A percentile compares a stretch with the other conserved stretches of the same genome.
phyloP scores from a whole-genome alignment of 164 flowering plant species.

The Macadamia integrifolia region DNA sequence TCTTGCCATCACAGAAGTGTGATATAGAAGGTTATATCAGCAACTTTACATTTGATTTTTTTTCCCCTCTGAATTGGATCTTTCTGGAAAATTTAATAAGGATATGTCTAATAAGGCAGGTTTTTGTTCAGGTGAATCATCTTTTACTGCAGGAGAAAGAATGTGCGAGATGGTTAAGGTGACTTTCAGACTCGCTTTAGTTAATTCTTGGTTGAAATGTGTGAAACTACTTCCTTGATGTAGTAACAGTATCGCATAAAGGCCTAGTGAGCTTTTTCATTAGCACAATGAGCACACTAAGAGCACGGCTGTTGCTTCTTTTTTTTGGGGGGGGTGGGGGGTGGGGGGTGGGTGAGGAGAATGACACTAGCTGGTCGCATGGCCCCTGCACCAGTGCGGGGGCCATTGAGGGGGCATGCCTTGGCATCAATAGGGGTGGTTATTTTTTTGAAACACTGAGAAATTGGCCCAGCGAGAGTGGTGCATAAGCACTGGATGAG shows the following conservation, averaged over 20 bases:
- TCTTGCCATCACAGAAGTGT: slow-evolving; percentile 40
- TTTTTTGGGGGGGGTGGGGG: too few species aligned
- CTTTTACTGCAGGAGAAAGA: slow-evolving; percentile 70
- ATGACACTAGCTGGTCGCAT: too few species aligned
- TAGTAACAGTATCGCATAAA: neutral
- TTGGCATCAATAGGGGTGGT: too few species aligned
- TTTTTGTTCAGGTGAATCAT: slow-evolving; percentile 46
- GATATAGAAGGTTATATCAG: slow-evolving; percentile 40
- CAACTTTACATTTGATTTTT: neutral
- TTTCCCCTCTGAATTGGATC: neutral
- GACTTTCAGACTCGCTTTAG: neutral
- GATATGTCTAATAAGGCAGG: slow-evolving; percentile 1
- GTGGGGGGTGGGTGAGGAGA: too few species aligned
- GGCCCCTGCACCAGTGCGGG: too few species aligned
- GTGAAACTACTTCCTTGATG: neutral
- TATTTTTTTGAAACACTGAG: too few species aligned
- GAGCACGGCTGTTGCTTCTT: too few species aligned
- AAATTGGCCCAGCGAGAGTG: too few species aligned
- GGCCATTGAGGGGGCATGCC: too few species aligned
- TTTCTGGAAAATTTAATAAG: neutral
- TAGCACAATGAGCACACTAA: too few species aligned
- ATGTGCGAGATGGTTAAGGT: slow-evolving; percentile 88
- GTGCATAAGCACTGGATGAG: too few species aligned
- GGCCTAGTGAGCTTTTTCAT: too few species aligned
- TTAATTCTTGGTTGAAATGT: slow-evolving; percentile 1